Percentiles rank a stretch among this genome's conserved stretches.
Evolutionary conservation across 2,329 filamentous ascomycete genomes (phyloP).

Genomic region (Aspergillus brunneoviolaceus): DNA sequence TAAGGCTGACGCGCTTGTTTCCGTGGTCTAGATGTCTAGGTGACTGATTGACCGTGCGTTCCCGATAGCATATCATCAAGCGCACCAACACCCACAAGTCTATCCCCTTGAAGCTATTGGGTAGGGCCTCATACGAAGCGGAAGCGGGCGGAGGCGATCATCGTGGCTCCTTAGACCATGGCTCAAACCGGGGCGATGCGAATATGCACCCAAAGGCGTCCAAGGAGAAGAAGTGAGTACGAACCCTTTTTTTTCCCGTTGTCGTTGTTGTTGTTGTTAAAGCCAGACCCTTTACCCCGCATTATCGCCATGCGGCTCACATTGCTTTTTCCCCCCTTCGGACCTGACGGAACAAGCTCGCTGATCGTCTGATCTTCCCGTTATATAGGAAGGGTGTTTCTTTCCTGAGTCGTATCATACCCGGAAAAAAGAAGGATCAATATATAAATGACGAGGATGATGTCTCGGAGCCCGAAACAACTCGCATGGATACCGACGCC

Average conservation of each 20-base stretch:
- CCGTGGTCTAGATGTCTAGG: constrained; percentile 2
- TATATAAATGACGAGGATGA: constrained; percentile 53
- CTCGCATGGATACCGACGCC: constrained; percentile 75
- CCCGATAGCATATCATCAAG: constrained; percentile 59
- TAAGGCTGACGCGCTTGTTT: constrained; percentile 31
- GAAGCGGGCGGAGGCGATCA: constrained; percentile 40
- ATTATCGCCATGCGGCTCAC: neutral
- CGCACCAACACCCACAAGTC: constrained; percentile 65
- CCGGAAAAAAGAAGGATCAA: constrained; percentile 69
- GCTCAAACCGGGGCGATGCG: constrained; percentile 32
- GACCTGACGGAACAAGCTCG: neutral
- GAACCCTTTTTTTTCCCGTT: neutral
- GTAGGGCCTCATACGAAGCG: constrained; percentile 42
- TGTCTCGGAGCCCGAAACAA: constrained; percentile 68
- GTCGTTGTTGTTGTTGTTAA: neutral
- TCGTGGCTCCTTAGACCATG: constrained; percentile 29
- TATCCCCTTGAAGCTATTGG: constrained; percentile 48
- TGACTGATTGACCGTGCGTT: constrained; percentile 13
- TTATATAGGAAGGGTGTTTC: constrained; percentile 74
- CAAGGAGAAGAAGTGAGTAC: constrained; percentile 67
- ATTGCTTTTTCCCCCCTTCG: constrained; percentile 1
- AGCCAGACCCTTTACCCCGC: neutral
- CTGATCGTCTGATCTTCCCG: neutral
- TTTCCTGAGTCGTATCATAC: constrained; percentile 83
- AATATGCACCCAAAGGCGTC: constrained; percentile 33